These are phyloP conservation scores for Auriculariales sp. DNA, from an alignment of 768 basidiomycete genomes.

Conservation along the genomic window DNA sequence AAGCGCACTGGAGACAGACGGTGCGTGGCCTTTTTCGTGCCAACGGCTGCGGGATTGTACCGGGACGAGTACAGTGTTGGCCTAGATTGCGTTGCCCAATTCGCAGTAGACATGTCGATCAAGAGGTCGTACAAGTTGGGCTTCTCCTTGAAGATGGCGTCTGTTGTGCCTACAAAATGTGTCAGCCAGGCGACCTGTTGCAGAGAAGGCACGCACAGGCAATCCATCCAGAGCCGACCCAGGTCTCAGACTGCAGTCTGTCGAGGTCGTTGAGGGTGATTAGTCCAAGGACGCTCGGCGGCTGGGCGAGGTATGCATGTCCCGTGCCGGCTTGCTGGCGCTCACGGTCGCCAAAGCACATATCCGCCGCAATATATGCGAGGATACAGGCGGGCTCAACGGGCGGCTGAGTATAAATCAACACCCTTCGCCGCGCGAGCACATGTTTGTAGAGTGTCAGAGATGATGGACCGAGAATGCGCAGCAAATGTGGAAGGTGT, in stretches of 20 bases:
- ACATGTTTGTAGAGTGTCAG: conserved; percentile 71
- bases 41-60: conserved; percentile 17
- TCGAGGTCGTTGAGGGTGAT: conserved; percentile 64
- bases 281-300: conserved; percentile 52
- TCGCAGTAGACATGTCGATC: conserved; percentile 58
- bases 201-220: conserved; percentile 37
- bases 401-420: conserved; percentile 68
- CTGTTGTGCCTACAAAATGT: conserved; percentile 45
- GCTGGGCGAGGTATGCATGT: background rate
- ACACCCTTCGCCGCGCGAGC: conserved; percentile 54
- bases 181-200: background rate
- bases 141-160: conserved; percentile 73
- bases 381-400: conserved; percentile 69
- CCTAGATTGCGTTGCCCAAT: conserved; percentile 35
- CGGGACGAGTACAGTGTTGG: conserved; percentile 55
- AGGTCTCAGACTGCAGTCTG: conserved; percentile 39
- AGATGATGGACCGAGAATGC: conserved; percentile 64
- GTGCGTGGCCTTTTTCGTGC: conserved; percentile 26
- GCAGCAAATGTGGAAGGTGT: conserved; percentile 61
- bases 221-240: conserved; percentile 61
- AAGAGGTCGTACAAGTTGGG: conserved; percentile 67
- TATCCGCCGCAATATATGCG: conserved; percentile 45
- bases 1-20: conserved; percentile 52
- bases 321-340: background rate
- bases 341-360: conserved; percentile 25